Evolutionary conservation across 805 yeast genomes (phyloP), one percentile per base, ranked within the genome.

Genomic region (Phaffomyces opuntiae): DNA sequence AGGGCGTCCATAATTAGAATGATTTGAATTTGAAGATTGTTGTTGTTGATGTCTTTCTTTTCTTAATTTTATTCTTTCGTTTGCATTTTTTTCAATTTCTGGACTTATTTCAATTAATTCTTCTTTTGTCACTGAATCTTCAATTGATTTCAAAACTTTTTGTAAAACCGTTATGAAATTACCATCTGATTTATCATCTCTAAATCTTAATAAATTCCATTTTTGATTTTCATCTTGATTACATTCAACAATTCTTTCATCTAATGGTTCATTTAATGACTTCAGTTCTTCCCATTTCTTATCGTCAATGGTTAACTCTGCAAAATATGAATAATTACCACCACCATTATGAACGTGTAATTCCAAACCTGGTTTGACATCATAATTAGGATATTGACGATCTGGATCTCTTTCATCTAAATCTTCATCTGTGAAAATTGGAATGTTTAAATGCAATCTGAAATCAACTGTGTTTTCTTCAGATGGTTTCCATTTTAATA

Each of bases 401-500:
- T 81, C 87, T 1, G 80, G 78, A 60, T 85, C 91, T 44, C 79
- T 77, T 38, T 70, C 68, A 26, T 68, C 63, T 27, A 83, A 67
- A 45, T 81, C 86, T 7, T 76, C 76, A 60, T 85, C 91, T 39
- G 74, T 74, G 54, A 54, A 80, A 9, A 64, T 54, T 16, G 80
- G 78, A 55, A 87, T 86, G 33, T 74, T 73, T 48, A 88, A 63
- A 32, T 73, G 72, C 49, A 93, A 64, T 60, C 81, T 81, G 65
- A 87, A 93, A 65, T 93, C 99, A 38, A 95, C 78, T 0, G 97
- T 84, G 56, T 93, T 95, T 63, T 91, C 99, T 51, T 87, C 87
- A 12, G 95, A 87, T 3, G 99, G 98, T 60, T 93, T 93, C 99
- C 99, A 93, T 65, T 95, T 93, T 45, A 93, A 67, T 42, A 93